Evolutionary conservation across 1,284 basidiomycete species (phyloP), one percentile per base, ranked within the genome.

Genomic region (Sanghuangporus weigelae): DNA sequence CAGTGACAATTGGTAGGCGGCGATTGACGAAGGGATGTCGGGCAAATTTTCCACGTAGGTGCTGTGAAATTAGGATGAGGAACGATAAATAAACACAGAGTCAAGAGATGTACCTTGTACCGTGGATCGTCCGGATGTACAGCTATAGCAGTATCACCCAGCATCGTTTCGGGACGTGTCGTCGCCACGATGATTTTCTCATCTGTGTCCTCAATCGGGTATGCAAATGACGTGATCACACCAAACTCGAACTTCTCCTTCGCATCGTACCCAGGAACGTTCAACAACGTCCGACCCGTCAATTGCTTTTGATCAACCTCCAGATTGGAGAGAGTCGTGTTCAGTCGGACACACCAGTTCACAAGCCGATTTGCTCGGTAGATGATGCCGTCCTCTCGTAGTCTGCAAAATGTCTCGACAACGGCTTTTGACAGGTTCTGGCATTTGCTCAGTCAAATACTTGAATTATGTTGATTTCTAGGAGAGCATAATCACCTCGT

Each of bases 171-270:
- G 0, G 96, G 96, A 82, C 97, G 93, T 11, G 97, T 99, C 2
- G 97, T 99, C 0, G 96, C 96, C 58, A 99, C 90, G 62, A 97
- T 82, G 68, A 99, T 92, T 73, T 84, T 90, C 74, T 98, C 96
- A 65, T 97, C 95, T 87, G 92, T 93, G 59, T 83, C 84, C 71
- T 96, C 93, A 64, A 98, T 89, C 19, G 84, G 87, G 77, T 99
- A 99, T 1, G 93, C 93, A 76, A 99, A 99, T 42, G 92, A 95
- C 3, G 94, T 94, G 71, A 99, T 91, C 57, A 94, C 95, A 73
- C 97, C 97, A 72, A 99, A 99, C 75, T 98, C 96, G 73, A 99
- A 95, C 71, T 89, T 90, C 74, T 99, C 96, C 73, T 96, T 98
- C 36, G 79, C 70, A 68, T 95, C 93, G 73, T 99, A 99, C 1